phyloP scores from a whole-genome alignment of 176 grass and related monocot species.

The Poa pratensis region DNA sequence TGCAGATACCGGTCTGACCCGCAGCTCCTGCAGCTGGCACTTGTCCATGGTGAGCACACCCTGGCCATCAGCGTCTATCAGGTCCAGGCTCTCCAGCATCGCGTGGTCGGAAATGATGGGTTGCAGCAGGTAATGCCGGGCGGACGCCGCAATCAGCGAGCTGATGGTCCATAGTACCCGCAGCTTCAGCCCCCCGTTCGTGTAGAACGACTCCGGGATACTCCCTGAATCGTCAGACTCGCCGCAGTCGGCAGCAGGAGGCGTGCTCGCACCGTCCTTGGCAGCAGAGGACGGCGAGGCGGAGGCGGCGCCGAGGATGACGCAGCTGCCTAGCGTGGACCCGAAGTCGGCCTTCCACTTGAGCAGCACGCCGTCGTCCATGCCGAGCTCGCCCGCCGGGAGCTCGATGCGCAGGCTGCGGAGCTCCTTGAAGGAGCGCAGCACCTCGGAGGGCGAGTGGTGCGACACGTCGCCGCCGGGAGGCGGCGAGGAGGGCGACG shows the following conservation, averaged over 20 bases:
- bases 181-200: slow-evolving; percentile 67
- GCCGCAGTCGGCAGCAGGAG: slow-evolving; percentile 26
- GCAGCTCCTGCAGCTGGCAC: slow-evolving; percentile 67
- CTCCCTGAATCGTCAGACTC: slow-evolving; percentile 64
- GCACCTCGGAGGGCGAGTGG: slow-evolving; percentile 91
- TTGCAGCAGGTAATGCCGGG: slow-evolving; percentile 82
- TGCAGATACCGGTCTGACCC: slow-evolving; percentile 59
- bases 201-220: slow-evolving; percentile 82
- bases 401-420: slow-evolving; percentile 81
- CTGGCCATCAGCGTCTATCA: slow-evolving; percentile 81
- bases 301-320: slow-evolving; percentile 75
- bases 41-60: slow-evolving; percentile 86
- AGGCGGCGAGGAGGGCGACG: slow-evolving; percentile 13
- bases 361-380: slow-evolving; percentile 80
- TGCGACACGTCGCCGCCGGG: slow-evolving; percentile 68
- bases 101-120: slow-evolving; percentile 74
- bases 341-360: slow-evolving; percentile 95
- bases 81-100: slow-evolving; percentile 70
- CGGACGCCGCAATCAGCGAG: slow-evolving; percentile 76
- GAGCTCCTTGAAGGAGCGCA: slow-evolving; percentile 90
- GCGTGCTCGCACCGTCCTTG: neutral
- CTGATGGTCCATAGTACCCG: slow-evolving; percentile 95
- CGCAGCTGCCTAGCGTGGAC: slow-evolving; percentile 81
- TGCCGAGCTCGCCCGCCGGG: slow-evolving; percentile 72
- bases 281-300: slow-evolving; percentile 29